phyloP scores from a whole-genome alignment of 306 rosid genomes.

The Gastrolobium bilobum region DNA sequence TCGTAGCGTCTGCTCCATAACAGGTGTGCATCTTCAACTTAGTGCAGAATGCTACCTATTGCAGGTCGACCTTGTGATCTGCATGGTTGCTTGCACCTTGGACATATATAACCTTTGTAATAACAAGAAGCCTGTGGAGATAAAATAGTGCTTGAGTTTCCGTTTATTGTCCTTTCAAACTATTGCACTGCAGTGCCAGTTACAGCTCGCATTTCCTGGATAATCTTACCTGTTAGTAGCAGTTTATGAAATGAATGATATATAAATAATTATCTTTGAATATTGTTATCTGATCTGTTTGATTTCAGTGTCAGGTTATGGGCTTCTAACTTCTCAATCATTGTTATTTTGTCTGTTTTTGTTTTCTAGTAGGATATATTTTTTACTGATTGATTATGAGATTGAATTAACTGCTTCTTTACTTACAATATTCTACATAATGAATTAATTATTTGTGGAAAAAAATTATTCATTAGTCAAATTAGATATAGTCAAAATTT shows the following conservation, averaged over 20 bases:
- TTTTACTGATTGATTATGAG: too few species aligned
- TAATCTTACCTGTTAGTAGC: background rate
- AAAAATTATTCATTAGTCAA: too few species aligned
- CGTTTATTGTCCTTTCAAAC: background rate
- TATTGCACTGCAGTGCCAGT: background rate
- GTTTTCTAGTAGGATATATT: background rate
- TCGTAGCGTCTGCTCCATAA: slow-evolving; percentile 41
- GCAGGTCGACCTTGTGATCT: background rate
- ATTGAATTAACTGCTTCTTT: too few species aligned
- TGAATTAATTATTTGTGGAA: too few species aligned
- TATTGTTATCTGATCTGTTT: background rate
- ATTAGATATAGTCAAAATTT: too few species aligned
- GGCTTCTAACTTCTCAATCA: background rate
- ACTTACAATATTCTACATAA: too few species aligned
- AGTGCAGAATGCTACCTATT: background rate
- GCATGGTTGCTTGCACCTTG: background rate
- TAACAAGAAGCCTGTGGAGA: slow-evolving; percentile 29
- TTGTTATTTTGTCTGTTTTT: background rate
- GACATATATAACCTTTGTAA: slow-evolving; percentile 12
- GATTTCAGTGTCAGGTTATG: background rate
- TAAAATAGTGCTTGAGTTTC: slow-evolving; percentile 15
- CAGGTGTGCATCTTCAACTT: background rate
- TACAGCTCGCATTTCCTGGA: slow-evolving; percentile 6
- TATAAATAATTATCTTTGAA: background rate
- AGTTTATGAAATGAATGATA: background rate